Evolutionary conservation across 345 rosid genomes (phyloP), one percentile per base, ranked within the genome.

Genomic region (Garcia nutans): DNA sequence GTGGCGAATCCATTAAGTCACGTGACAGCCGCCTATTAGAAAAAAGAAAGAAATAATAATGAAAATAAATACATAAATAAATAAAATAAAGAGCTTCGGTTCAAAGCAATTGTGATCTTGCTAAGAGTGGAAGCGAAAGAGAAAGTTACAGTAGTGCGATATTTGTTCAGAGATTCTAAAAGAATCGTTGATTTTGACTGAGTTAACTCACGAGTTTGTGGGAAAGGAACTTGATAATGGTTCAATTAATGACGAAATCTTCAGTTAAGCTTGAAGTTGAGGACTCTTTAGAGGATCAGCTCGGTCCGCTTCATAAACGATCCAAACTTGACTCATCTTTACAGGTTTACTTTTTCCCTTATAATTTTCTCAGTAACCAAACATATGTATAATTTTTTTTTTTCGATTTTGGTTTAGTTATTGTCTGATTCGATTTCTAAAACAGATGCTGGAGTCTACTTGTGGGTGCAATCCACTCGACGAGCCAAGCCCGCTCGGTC

Each of bases 401-500:
- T 59, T 66, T 8, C 15, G 60, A 28, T 26, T 16, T 22, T 24
- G 54, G 22, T 12, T 66, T 23, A 42, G 6, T 70, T 19, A 5
- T 61, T 22, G 41, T 61, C 5, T 33, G 37, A 37, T 72, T 19
- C 42, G 3, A 41, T 23, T 60, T 31, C 16, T 54, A 15, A 31
- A 52, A 19, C 66, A 67, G 73, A 60, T 59, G 61, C 28, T 22
- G 8, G 45, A 23, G 7, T 8, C 41, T 15, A 50, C n/a, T 75
- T 60, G 19, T 37, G 17, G 12, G 15, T 92, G 86, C 86, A 91
- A 90, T 78, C 94, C 96, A 13, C 91, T 95, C 41, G 96, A 88
- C 45, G 99, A 91, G 85, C 99, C 98, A 1, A 95, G 98, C 73
- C 99, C 98, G 15, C 84, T 93, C 82, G 99, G 99, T 37, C 79